Evolutionary conservation across 2,329 filamentous ascomycete species (phyloP).

Genomic region (Neospermospora avenae): DNA sequence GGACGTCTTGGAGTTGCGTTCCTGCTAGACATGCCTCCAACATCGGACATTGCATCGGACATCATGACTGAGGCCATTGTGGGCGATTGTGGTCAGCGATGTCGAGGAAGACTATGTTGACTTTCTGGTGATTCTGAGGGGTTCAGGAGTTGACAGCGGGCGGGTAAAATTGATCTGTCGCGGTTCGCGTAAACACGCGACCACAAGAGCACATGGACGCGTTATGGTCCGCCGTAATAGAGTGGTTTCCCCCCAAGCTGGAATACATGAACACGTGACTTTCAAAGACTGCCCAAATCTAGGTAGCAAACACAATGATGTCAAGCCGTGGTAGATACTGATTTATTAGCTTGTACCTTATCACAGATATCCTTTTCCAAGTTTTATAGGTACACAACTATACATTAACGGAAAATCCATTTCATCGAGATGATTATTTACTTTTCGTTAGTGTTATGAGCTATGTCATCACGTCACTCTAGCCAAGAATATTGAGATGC

Average conservation of each 20-base stretch:
- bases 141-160: constrained; percentile 25
- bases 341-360: no score
- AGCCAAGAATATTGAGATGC: not conserved
- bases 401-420: no score
- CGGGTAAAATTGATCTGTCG: constrained; percentile 19
- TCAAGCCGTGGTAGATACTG: no score
- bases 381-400: no score
- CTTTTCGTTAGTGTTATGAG: not conserved
- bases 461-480: not conserved
- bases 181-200: constrained; percentile 7
- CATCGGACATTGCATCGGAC: constrained; percentile 33
- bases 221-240: constrained; percentile 25
- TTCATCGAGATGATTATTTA: no score
- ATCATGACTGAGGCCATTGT: constrained; percentile 36
- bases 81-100: constrained; percentile 10
- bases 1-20: constrained; percentile 28
- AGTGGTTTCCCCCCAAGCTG: constrained; percentile 30
- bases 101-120: constrained; percentile 18
- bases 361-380: no score
- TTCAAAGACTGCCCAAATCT: no score
- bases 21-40: constrained; percentile 25
- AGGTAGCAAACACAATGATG: no score
- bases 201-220: constrained; percentile 16
- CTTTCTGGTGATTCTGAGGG: constrained; percentile 11
- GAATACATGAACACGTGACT: not conserved